A percentile compares a stretch with the other conserved stretches of the same genome.
These are phyloP conservation scores for Rachicladosporium sp. DNA, from an alignment of 2,329 filamentous ascomycete genomes.

Conservation along the genomic window DNA sequence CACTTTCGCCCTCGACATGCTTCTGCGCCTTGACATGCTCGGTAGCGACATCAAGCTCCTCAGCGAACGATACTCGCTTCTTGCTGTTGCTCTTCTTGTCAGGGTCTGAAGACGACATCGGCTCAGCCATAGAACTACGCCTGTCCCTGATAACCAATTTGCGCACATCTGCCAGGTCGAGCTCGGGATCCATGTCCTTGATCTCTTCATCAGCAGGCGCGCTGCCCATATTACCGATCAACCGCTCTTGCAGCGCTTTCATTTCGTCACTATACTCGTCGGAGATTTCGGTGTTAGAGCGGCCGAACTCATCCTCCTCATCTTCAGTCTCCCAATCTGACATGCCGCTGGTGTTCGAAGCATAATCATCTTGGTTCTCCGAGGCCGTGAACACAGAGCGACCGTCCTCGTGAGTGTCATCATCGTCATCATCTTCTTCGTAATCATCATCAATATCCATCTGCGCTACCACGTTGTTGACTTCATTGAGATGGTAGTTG, in stretches of 20 bases:
- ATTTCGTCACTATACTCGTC: conserved; percentile 71
- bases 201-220: conserved; percentile 15
- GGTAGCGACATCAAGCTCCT: conserved; percentile 57
- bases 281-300: conserved; percentile 55
- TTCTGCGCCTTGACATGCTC: conserved; percentile 21
- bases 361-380: conserved; percentile 27
- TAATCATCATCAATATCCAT: conserved; percentile 63
- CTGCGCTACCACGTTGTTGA: conserved; percentile 85
- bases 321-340: conserved; percentile 50
- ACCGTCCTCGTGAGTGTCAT: conserved; percentile 37
- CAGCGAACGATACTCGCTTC: conserved; percentile 74
- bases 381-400: conserved; percentile 23
- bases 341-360: conserved; percentile 31
- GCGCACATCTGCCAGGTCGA: conserved; percentile 44
- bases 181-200: conserved; percentile 14
- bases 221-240: conserved; percentile 52
- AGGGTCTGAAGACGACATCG: conserved; percentile 7
- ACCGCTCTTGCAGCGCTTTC: conserved; percentile 68
- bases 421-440: conserved; percentile 45
- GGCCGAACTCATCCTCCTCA: conserved; percentile 60
- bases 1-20: conserved; percentile 13
- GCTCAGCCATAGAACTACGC: conserved; percentile 7
- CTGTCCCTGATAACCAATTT: conserved; percentile 37
- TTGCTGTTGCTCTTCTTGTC: conserved; percentile 25
- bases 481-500: conserved; percentile 74